Base-by-base conservation (phyloP, 192 early-diverging fungal species). In the Entomortierella parvispora region DNA sequence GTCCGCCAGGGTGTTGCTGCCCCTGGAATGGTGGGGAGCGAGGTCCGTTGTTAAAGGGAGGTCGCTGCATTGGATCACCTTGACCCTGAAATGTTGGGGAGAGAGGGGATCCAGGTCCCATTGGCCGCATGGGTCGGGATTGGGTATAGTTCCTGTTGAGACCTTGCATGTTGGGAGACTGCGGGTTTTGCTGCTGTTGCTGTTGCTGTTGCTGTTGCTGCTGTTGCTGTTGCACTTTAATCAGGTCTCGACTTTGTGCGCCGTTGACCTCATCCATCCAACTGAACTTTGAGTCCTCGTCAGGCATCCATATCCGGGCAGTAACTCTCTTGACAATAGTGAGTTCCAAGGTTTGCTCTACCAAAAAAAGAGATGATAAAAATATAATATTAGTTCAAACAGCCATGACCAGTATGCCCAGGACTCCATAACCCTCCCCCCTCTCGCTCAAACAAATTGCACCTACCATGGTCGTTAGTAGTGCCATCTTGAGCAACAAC, bases 401-500 rank as follows among this genome's bases (percentile, higher is more conserved):
- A n/a, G 10, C 22, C 1, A 26, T 2, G 11, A 34, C 5, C 26
- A 17, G 15, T 34, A 10, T 2, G n/a, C n/a, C n/a, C n/a, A n/a
- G n/a, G n/a, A n/a, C n/a, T n/a, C n/a, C n/a, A n/a, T n/a, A n/a
- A n/a, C n/a, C n/a, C n/a, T n/a, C n/a, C n/a, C n/a, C n/a, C n/a
- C n/a, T n/a, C n/a, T n/a, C n/a, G n/a, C n/a, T n/a, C n/a, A n/a
- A n/a, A n/a, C n/a, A n/a, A n/a, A n/a, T n/a, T n/a, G n/a, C n/a
- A n/a, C 62, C 28, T 60, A 81, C 83, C 80, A 45, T 65, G 42
- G 12, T 79, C 69, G 22, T 65, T 46, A 52, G 66, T 29, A 48
- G 60, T 65, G 18, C 71, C 54, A 52, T 83, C 77, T n/a, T 50
- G 61, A 9, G 84, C 69, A 9, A 44, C 25, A 14, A 88, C 72